Evolutionary conservation across 2,329 filamentous ascomycete genomes (phyloP).

Genomic region (Trichoderma sp.): DNA sequence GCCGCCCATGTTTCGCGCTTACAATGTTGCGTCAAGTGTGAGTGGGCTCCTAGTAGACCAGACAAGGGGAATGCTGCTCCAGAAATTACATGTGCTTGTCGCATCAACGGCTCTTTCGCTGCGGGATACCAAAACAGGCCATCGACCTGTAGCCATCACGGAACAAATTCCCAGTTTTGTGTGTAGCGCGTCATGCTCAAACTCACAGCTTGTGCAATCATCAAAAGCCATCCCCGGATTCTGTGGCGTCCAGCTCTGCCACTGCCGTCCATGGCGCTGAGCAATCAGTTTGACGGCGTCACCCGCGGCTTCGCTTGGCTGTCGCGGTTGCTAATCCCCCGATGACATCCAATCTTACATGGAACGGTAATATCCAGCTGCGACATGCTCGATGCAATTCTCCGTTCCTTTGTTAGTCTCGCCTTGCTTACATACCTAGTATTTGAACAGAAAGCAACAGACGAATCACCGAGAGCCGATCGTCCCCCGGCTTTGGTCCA

Average conservation of each 20-base stretch:
- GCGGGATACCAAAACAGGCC: neutral
- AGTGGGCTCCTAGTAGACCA: neutral
- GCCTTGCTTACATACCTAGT: neutral
- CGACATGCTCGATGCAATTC: neutral
- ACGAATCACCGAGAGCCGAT: slow-evolving; percentile 3
- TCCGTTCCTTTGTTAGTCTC: neutral
- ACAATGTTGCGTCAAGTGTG: neutral
- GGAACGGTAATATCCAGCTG: neutral
- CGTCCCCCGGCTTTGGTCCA: neutral
- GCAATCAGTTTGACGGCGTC: neutral
- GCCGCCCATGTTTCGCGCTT: neutral
- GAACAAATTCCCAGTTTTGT: neutral
- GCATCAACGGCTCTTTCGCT: neutral
- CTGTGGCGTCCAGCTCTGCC: neutral
- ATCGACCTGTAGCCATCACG: neutral
- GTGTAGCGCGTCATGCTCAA: neutral
- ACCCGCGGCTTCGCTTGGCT: neutral
- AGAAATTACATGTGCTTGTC: neutral
- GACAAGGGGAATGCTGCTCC: neutral
- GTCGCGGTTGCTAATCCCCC: neutral
- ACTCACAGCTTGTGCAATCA: too few species aligned
- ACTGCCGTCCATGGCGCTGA: neutral
- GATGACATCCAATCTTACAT: neutral
- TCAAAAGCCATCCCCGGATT: neutral
- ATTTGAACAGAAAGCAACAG: neutral